phyloP scores from a whole-genome alignment of 805 yeast species.

The Tetrapisispora fleetii region DNA sequence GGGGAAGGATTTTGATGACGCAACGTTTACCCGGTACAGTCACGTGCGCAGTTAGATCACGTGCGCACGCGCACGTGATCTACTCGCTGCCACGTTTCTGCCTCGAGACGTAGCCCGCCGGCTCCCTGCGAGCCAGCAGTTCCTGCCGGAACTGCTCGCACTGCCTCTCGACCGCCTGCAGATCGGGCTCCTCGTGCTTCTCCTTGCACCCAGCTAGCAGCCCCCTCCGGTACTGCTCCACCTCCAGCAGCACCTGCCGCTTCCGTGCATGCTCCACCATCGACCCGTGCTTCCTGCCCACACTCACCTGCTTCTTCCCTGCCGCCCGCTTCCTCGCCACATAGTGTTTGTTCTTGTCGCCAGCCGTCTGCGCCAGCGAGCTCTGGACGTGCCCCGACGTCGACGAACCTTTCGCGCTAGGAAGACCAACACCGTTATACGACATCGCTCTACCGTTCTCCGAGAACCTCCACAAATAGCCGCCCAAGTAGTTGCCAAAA shows the following conservation, averaged over 20 bases:
- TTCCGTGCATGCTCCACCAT: background rate
- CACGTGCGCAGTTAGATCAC: too few species aligned
- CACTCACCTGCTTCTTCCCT: background rate
- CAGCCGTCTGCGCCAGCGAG: conserved; percentile 18
- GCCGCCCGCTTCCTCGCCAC: background rate
- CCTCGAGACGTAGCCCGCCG: background rate
- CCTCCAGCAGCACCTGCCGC: background rate
- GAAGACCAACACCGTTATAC: conserved; percentile 15
- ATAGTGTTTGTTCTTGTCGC: conserved; percentile 1
- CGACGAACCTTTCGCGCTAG: conserved; percentile 27
- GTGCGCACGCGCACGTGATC: too few species aligned
- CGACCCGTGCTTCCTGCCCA: background rate
- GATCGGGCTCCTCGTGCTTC: background rate
- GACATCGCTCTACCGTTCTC: too few species aligned
- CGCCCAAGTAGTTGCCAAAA: too few species aligned
- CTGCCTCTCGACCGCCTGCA: background rate
- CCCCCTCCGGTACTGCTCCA: background rate
- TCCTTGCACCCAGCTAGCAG: background rate
- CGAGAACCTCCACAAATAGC: too few species aligned
- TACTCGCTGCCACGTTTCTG: background rate
- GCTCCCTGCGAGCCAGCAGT: background rate
- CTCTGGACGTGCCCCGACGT: conserved; percentile 28
- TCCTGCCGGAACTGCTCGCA: background rate
- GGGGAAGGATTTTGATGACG: too few species aligned
- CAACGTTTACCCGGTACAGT: too few species aligned